Percentiles rank a stretch among this genome's conserved stretches.
phyloP scores from a whole-genome alignment of 2,329 filamentous ascomycete species.

The Diplodia intermedia region DNA sequence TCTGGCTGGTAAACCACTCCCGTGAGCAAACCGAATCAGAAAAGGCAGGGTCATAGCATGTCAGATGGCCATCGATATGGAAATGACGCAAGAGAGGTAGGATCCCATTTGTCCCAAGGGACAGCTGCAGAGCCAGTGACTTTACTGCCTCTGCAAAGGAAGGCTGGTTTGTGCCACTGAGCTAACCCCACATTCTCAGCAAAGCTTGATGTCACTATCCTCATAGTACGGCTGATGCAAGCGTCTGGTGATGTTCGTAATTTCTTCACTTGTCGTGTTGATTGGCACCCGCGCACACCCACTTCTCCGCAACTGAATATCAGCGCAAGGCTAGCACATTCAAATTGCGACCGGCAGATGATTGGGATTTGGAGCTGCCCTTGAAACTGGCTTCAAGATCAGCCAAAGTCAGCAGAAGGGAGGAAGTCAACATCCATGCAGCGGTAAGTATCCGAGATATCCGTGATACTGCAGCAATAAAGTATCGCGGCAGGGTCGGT shows the following conservation, averaged over 20 bases:
- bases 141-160: not conserved
- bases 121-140: not conserved
- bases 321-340: not conserved
- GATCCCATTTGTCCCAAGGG: not conserved
- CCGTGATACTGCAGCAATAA: not conserved
- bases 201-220: not conserved
- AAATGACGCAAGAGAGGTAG: not conserved
- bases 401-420: not conserved
- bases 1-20: no score
- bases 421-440: not conserved
- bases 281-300: not conserved
- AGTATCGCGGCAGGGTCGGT: not conserved
- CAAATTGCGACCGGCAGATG: not conserved
- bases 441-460: conserved; percentile 1
- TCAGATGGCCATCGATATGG: no score
- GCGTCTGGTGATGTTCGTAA: not conserved
- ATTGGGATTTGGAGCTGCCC: not conserved
- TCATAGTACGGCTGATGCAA: no score
- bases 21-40: no score
- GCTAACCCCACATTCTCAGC: not conserved
- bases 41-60: no score
- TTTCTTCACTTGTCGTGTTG: not conserved
- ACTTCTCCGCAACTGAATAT: not conserved
- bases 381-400: not conserved
- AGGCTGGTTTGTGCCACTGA: not conserved